phyloP scores from a whole-genome alignment of 2,329 filamentous ascomycete species.

The Fusarium pseudoanthophilum region DNA sequence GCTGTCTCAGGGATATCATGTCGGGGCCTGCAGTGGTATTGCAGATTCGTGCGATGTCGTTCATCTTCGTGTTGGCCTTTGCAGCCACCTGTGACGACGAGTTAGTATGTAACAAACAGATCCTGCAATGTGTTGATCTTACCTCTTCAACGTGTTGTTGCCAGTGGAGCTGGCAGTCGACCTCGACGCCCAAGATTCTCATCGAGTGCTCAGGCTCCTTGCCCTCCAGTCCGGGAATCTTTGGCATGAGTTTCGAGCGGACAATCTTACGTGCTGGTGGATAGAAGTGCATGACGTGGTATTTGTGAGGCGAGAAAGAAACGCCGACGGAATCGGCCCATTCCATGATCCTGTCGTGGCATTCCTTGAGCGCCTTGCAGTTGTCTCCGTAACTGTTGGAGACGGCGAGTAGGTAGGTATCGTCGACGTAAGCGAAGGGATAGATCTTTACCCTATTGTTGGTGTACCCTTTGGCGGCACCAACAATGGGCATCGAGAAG shows the following conservation, averaged over 20 bases:
- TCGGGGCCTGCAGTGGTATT: not conserved
- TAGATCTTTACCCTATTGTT: not conserved
- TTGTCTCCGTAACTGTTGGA: conserved; percentile 3
- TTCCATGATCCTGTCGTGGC: conserved; percentile 5
- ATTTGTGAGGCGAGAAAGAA: conserved; percentile 11
- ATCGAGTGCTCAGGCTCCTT: not conserved
- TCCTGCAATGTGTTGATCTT: not conserved
- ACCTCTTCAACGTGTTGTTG: not conserved
- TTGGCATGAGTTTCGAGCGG: not conserved
- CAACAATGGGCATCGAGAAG: conserved; percentile 4
- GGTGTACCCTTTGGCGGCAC: not conserved
- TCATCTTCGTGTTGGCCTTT: not conserved
- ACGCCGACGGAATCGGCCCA: not conserved
- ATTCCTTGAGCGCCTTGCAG: not conserved
- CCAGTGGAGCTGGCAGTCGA: not conserved
- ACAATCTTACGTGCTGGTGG: accelerated
- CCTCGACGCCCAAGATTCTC: not conserved
- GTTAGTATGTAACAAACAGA: not conserved
- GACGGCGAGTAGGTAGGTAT: not conserved
- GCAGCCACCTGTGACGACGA: not conserved
- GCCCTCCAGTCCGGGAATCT: not conserved
- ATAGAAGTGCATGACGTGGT: conserved; percentile 8
- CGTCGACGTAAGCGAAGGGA: not conserved
- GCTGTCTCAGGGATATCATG: not conserved
- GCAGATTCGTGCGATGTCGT: not conserved